Conservation (phyloP, 345 rosid genomes). For the Clarkia xantiana region DNA sequence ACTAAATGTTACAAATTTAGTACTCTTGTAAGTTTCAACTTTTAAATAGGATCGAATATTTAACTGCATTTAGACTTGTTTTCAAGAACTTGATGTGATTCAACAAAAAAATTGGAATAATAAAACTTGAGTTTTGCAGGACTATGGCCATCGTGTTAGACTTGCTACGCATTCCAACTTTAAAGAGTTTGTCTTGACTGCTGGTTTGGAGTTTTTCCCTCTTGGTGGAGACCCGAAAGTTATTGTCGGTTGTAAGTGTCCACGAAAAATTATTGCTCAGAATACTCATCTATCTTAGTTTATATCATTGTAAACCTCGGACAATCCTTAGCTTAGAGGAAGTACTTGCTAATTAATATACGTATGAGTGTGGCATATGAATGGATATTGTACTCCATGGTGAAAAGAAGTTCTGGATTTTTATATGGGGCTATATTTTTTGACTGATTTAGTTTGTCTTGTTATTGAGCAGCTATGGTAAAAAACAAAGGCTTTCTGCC, state of each 20-base stretch:
- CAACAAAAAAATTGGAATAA: no score
- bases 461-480: conserved; percentile 72
- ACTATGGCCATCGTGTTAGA: conserved; percentile 98
- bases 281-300: no score
- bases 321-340: no score
- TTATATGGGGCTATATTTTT: not conserved
- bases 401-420: no score
- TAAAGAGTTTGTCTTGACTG: conserved; percentile 90
- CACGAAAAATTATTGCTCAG: not conserved
- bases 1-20: no score
- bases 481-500: conserved; percentile 98
- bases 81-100: no score
- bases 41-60: no score
- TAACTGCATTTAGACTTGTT: no score
- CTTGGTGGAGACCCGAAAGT: conserved; percentile 98
- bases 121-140: conserved; percentile 31
- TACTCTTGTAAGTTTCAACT: no score
- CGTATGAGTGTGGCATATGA: not conserved
- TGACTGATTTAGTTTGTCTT: conserved; percentile 7
- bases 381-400: not conserved
- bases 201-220: conserved; percentile 95
- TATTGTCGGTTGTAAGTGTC: conserved; percentile 80
- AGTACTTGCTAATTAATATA: no score
- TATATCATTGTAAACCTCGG: no score
- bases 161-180: conserved; percentile 97